Conservation (phyloP, 495 filamentous ascomycete species). For the Aspergillus steynii region DNA sequence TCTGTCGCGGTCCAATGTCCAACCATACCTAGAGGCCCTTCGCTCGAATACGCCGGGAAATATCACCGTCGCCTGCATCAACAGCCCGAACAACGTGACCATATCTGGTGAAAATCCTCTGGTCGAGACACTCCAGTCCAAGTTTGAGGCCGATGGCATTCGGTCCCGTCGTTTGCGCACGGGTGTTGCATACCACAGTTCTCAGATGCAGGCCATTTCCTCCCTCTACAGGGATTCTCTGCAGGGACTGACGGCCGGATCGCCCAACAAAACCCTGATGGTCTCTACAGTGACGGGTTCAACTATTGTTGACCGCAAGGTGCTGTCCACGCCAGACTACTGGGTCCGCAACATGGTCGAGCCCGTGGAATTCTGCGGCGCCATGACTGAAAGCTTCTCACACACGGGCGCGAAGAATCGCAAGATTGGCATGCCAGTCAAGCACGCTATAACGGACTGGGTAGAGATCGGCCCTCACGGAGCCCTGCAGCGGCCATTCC, state of each 20-base stretch:
- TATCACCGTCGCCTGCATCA: conserved; percentile 29
- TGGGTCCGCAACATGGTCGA: conserved; percentile 1
- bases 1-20: conserved; percentile 19
- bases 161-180: background rate
- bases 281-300: conserved; percentile 1
- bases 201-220: conserved; percentile 17
- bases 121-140: background rate
- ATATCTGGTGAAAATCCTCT: background rate
- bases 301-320: background rate
- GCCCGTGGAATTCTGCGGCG: background rate
- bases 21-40: conserved; percentile 19
- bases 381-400: background rate
- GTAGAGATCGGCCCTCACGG: conserved; percentile 5
- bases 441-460: background rate
- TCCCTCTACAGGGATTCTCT: background rate
- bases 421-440: background rate
- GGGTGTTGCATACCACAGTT: conserved; percentile 34
- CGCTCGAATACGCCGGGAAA: background rate
- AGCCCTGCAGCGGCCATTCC: background rate
- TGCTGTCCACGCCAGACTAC: background rate
- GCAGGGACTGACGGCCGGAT: no score
- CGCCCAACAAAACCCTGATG: background rate
- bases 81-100: conserved; percentile 25
- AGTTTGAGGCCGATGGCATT: background rate
- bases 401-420: background rate